Base-by-base conservation (phyloP, 2,329 filamentous ascomycete species). In the Leptosphaerulina australis region DNA sequence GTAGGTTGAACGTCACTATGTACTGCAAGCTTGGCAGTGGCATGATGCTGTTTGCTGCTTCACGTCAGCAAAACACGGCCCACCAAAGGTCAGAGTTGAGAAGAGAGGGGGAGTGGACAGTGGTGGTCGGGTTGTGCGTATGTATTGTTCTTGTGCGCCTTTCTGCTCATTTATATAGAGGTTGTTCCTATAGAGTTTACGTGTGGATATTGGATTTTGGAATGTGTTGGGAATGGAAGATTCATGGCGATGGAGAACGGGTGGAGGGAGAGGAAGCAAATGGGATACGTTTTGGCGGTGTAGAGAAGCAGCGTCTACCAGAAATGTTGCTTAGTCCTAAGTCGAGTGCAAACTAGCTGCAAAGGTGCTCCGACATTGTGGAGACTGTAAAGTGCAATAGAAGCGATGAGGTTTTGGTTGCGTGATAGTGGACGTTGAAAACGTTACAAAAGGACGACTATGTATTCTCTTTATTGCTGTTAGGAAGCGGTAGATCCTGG, bases 21-120 rank as follows among this genome's bases (percentile, higher is more conserved):
- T 81, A 79, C 55, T 73, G 71, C 58, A 83, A 73, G 51, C 74
- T 45, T 79, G 78, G 64, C 81, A 83, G 66, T 83, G 81, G 58
- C 81, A 83, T 26, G 77, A 78, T 5, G 74, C 79, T 26, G 76
- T 69, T 63, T 83, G 81, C 59, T 65, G 26, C n/a, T 5, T n/a
- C 24, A 11, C 11, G 24, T 25, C 24, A 25, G 11, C 55, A 64
- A n/a, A n/a, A n/a, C n/a, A n/a, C n/a, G n/a, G n/a, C n/a, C n/a
- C n/a, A n/a, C n/a, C n/a, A n/a, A n/a, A n/a, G n/a, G n/a, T n/a
- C n/a, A n/a, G n/a, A n/a, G n/a, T n/a, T n/a, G n/a, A n/a, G n/a
- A n/a, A n/a, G n/a, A n/a, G n/a, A n/a, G n/a, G n/a, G n/a, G n/a
- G n/a, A n/a, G n/a, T n/a, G n/a, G n/a, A n/a, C n/a, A n/a, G n/a